Conservation (phyloP, 768 basidiomycete species). For the Suillus discolor region DNA sequence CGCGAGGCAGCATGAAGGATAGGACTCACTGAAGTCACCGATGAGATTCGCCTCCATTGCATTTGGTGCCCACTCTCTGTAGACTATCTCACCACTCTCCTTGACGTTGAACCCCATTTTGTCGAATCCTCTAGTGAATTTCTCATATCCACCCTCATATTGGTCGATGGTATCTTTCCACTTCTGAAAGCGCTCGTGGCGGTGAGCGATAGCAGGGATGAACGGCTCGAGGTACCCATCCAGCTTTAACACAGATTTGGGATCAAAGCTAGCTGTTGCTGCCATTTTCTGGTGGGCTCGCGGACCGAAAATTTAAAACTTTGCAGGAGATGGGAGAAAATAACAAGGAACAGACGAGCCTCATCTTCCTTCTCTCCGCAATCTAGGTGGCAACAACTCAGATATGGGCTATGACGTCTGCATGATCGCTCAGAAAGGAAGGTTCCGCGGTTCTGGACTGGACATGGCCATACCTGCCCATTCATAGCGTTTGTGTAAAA, state of each 20-base stretch:
- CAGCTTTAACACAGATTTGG: constrained; percentile 57
- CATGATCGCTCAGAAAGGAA: constrained; percentile 19
- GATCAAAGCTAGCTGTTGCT: constrained; percentile 52
- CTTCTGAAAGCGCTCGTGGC: constrained; percentile 67
- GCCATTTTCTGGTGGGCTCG: constrained; percentile 33
- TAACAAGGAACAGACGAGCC: constrained; percentile 7
- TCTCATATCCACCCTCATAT: constrained; percentile 82
- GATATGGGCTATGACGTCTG: constrained; percentile 9
- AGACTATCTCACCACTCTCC: constrained; percentile 67
- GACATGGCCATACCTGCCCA: not conserved
- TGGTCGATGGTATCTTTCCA: constrained; percentile 78
- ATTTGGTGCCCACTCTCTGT: constrained; percentile 97
- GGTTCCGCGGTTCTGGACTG: constrained; percentile 1
- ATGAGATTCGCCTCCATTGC: constrained; percentile 81
- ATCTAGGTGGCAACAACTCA: constrained; percentile 9
- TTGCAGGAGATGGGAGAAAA: constrained; percentile 12
- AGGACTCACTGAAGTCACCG: constrained; percentile 92
- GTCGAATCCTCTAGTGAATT: constrained; percentile 59
- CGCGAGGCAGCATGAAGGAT: constrained; percentile 5
- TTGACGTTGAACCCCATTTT: constrained; percentile 75
- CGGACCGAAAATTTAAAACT: not conserved
- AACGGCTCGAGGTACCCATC: constrained; percentile 81
- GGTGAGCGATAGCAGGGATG: constrained; percentile 65
- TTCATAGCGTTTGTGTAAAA: not conserved
- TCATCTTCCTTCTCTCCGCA: constrained; percentile 12